Conservation (phyloP, 225 moss, liverwort and hornwort genomes). For the Neckera pumila region DNA sequence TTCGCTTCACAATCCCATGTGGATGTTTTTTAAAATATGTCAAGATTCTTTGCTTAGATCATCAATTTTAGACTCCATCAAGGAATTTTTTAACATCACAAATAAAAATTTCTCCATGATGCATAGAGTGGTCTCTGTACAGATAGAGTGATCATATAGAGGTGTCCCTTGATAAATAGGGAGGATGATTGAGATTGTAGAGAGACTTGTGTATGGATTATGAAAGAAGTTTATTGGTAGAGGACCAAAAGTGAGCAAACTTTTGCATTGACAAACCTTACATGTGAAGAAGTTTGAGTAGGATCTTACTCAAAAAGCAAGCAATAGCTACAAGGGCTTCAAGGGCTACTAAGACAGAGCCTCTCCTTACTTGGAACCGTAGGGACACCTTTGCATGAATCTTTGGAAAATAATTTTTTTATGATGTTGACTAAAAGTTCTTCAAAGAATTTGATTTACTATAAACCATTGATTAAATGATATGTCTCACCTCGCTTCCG, state of each 20-base stretch:
- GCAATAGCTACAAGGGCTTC: not conserved
- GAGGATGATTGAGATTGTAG: not conserved
- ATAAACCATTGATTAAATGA: not conserved
- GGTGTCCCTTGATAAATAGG: not conserved
- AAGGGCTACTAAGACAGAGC: not conserved
- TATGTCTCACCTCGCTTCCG: slow-evolving; percentile 10
- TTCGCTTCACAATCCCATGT: not conserved
- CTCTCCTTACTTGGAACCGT: no score
- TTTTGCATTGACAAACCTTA: not conserved
- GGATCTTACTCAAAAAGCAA: not conserved
- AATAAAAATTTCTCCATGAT: not conserved
- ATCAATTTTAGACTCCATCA: not conserved
- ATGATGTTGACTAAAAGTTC: not conserved
- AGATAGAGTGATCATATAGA: not conserved
- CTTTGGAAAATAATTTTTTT: no score
- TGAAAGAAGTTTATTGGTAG: not conserved
- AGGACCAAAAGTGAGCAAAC: no score
- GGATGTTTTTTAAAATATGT: not conserved
- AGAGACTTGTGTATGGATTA: not conserved
- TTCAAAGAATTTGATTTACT: not conserved
- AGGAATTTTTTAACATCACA: not conserved
- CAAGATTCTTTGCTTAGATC: not conserved
- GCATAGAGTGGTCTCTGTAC: no score
- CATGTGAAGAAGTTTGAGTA: not conserved
- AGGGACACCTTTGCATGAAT: accelerated